Base-by-base conservation (phyloP, 2,329 filamentous ascomycete species). In the Pezicula neosporulosa region DNA sequence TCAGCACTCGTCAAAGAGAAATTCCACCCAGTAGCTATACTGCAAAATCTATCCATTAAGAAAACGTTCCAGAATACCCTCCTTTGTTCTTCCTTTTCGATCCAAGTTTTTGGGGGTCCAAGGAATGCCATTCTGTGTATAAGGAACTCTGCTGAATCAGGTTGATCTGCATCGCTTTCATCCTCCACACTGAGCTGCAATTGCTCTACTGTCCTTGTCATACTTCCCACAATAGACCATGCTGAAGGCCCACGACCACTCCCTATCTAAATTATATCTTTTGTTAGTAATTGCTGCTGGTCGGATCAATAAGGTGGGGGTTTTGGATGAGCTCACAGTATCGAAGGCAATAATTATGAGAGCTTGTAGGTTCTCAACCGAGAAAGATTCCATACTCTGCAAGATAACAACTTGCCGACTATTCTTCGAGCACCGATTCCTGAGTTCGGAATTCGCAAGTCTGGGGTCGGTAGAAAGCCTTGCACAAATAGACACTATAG, bases 41-140 rank as follows among this genome's bases (percentile, higher is more conserved):
- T 68, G 49, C 66, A 69, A 44, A 69, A 70, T 6, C 67, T 56
- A 49, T 71, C 68, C 60, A 70, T 66, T 3, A 69, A 44, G 39
- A 71, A 70, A 0, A 70, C 62, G 4, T 64, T 66, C 68, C 68
- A 71, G 51, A 71, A 71, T 0, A 70, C 61, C 9, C 68, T 59
- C n/a, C 68, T 52, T 8, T 66, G 59, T 46, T 71, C 68, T 51
- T 71, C 68, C 3, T 51, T 50, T 50, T 70, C 64, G 15, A 56
- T 54, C 68, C 68, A 70, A 30, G 30, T 62, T 2, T 60, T 56
- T 2, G 60, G 62, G 0, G 63, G 56, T 37, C 56, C 44, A 0
- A 74, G 59, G 33, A 73, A 74, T 0, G 59, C 56, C 58, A 70
- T 69, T 7, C 67, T 57, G 28, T 61, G 65, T 12, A 72, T 71